Conservation (phyloP, 768 basidiomycete species). For the Amanita exitialis region DNA sequence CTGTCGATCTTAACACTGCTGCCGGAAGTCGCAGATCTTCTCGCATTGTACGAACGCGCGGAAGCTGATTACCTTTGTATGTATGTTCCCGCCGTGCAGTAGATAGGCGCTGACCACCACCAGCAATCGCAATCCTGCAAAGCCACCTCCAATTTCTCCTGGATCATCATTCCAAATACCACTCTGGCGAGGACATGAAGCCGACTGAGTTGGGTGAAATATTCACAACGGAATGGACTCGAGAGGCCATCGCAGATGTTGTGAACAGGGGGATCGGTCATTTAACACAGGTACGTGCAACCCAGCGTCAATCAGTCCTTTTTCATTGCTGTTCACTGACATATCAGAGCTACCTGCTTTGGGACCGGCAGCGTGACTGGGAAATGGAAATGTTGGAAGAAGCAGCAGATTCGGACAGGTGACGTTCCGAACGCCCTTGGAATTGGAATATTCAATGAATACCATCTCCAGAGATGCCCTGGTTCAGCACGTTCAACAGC, state of each 20-base stretch:
- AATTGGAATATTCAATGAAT: not conserved
- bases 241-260: conserved; percentile 40
- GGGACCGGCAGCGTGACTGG: conserved; percentile 69
- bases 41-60: conserved; percentile 55
- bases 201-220: conserved; percentile 44
- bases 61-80: conserved; percentile 74
- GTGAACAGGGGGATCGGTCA: conserved; percentile 51
- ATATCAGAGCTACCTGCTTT: conserved; percentile 58
- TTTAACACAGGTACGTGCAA: conserved; percentile 43
- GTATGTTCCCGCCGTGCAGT: conserved; percentile 17
- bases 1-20: conserved; percentile 39
- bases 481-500: conserved; percentile 40
- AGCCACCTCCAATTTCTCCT: conserved; percentile 58
- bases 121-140: conserved; percentile 69
- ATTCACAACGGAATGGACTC: conserved; percentile 57
- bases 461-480: conserved; percentile 26
- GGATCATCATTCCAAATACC: conserved; percentile 28
- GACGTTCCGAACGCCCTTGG: not conserved
- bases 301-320: not conserved
- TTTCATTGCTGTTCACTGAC: not conserved
- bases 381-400: conserved; percentile 54
- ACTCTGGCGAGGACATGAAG: conserved; percentile 24
- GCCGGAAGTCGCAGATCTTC: conserved; percentile 43
- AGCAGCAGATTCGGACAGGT: conserved; percentile 38
- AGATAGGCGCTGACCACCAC: conserved; percentile 3